phyloP scores from a whole-genome alignment of 176 grass and related monocot species.

The Typha latifolia region DNA sequence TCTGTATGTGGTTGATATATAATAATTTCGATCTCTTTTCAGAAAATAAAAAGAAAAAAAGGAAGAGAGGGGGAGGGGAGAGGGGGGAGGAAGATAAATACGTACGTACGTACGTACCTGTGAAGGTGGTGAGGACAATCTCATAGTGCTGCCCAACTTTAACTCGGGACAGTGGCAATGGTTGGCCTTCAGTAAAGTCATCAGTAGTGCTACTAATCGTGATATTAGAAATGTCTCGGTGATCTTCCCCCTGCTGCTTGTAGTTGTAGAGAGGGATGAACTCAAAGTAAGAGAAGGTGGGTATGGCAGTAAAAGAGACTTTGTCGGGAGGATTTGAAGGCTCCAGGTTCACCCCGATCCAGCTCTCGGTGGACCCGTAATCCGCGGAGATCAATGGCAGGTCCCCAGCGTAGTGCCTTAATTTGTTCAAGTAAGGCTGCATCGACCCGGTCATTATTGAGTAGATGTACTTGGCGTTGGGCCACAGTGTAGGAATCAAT shows the following conservation, averaged over 20 bases:
- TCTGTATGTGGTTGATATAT: too few relatives aligned
- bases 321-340: slow-evolving; percentile 6
- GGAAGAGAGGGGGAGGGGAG: not conserved
- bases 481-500: slow-evolving; percentile 18
- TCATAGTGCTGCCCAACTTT: slow-evolving; percentile 16
- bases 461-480: slow-evolving; percentile 24
- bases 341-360: slow-evolving; percentile 18
- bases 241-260: not conserved
- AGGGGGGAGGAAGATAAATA: not conserved
- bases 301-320: slow-evolving; percentile 10
- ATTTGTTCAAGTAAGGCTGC: slow-evolving; percentile 21
- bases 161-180: slow-evolving; percentile 7
- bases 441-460: slow-evolving; percentile 27
- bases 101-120: not conserved
- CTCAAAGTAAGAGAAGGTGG: slow-evolving; percentile 22
- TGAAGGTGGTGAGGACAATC: slow-evolving; percentile 24
- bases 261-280: slow-evolving; percentile 18
- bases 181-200: slow-evolving; percentile 5
- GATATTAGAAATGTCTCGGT: not conserved
- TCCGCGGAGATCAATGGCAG: slow-evolving; percentile 9
- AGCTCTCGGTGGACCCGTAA: slow-evolving; percentile 27
- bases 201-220: not conserved
- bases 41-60: not conserved
- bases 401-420: slow-evolving; percentile 12
- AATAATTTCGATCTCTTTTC: too few relatives aligned